Percentiles rank a stretch among this genome's conserved stretches.
Conservation (phyloP, 441 rosid genomes). For the Pelargonium cotyledonis region DNA sequence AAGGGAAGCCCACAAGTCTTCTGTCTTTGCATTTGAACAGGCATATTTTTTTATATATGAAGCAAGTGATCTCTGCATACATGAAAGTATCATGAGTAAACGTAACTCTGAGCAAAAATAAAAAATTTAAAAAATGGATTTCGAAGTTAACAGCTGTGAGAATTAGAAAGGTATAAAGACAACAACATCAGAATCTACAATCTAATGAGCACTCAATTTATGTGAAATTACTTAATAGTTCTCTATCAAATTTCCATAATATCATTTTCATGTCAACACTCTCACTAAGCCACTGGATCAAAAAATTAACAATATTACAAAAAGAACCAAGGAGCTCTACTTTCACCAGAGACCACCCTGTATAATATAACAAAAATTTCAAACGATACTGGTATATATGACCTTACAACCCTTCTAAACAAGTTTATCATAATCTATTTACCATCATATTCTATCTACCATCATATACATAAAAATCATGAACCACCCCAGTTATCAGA, state of each 20-base stretch:
- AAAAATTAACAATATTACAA: too few species aligned
- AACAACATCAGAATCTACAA: neutral
- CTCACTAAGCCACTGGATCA: too few species aligned
- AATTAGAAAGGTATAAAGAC: neutral
- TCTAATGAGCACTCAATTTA: neutral
- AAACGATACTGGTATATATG: neutral
- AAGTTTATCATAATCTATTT: neutral
- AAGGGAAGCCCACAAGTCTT: conserved; percentile 84
- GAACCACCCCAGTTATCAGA: too few species aligned
- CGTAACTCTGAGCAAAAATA: neutral
- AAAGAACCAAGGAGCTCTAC: neutral
- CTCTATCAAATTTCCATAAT: too few species aligned
- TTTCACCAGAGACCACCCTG: neutral
- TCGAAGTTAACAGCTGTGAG: neutral
- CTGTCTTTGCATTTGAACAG: conserved; percentile 85
- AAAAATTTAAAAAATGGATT: too few species aligned
- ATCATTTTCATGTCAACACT: too few species aligned
- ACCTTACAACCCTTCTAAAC: neutral
- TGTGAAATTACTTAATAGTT: too few species aligned
- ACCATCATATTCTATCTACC: neutral
- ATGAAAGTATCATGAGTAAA: conserved; percentile 12
- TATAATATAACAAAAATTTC: neutral
- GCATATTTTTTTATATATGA: conserved; percentile 70
- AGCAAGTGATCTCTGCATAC: conserved; percentile 76
- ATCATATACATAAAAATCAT: too few species aligned